These are phyloP conservation scores for Papiliotrema fonsecae DNA, from an alignment of 1,284 basidiomycete species.

Conservation along the genomic window DNA sequence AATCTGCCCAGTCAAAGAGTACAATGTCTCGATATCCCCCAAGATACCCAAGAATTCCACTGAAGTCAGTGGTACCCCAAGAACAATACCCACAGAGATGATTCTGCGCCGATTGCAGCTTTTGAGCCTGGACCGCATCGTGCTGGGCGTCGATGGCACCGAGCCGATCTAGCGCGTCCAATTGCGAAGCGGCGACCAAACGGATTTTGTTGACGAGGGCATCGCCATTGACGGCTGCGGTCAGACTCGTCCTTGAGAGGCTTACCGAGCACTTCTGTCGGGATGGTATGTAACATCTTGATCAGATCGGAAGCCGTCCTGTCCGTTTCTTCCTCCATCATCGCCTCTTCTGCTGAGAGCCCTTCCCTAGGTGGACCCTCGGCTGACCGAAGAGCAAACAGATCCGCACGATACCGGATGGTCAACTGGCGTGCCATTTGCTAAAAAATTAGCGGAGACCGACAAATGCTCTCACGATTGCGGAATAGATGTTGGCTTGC, in stretches of 20 bases:
- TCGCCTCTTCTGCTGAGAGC: not conserved
- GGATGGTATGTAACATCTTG: not conserved
- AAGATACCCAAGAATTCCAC: not conserved
- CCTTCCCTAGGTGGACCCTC: not conserved
- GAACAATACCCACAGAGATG: not conserved
- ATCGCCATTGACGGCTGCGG: constrained; percentile 2
- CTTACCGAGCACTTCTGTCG: not conserved
- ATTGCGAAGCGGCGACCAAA: not conserved
- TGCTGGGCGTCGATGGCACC: not conserved
- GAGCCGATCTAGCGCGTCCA: not conserved
- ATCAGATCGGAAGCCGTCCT: not conserved
- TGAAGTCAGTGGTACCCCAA: not conserved
- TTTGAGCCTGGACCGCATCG: not conserved
- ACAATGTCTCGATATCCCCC: not conserved
- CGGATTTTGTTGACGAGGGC: constrained; percentile 5
- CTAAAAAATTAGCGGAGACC: not conserved
- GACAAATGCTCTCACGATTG: not conserved
- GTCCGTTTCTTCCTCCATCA: not conserved
- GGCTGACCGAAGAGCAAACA: not conserved
- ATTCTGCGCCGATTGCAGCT: not conserved
- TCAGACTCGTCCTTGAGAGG: too few relatives aligned
- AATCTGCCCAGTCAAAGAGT: too few relatives aligned
- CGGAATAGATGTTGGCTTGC: constrained; percentile 1
- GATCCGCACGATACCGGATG: not conserved
- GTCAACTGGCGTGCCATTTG: constrained; percentile 2